A percentile compares a stretch with the other conserved stretches of the same genome.
Conservation (phyloP, 306 rosid species). For the Trifolium repens region DNA sequence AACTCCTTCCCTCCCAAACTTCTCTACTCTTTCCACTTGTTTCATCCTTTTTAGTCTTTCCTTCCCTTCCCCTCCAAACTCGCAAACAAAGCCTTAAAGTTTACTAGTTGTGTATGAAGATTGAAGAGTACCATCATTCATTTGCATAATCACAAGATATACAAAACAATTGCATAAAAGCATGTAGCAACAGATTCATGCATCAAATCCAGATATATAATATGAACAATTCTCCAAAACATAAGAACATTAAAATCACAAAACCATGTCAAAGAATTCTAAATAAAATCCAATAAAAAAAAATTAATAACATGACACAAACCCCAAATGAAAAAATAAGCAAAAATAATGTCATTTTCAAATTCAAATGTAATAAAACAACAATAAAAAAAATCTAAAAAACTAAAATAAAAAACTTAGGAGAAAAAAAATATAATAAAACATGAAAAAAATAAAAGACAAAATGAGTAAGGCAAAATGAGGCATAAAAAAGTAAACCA, state of each 20-base stretch:
- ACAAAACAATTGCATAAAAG: background rate
- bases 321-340: background rate
- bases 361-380: background rate
- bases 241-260: background rate
- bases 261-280: too few species aligned
- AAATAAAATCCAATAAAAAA: too few species aligned
- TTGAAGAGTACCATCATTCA: background rate
- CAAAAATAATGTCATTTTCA: background rate
- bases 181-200: background rate
- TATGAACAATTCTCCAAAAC: background rate
- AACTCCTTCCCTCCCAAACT: too few species aligned
- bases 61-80: too few species aligned
- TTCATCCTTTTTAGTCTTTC: too few species aligned
- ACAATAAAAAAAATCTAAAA: background rate
- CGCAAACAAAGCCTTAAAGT: background rate
- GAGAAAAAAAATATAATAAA: background rate
- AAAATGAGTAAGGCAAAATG: background rate
- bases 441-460: background rate
- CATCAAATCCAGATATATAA: background rate
- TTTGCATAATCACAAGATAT: too few species aligned
- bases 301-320: background rate
- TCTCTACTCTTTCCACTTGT: too few species aligned
- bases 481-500: slow-evolving; percentile 23
- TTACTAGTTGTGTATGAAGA: background rate
- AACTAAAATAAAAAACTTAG: background rate